Conservation (phyloP, 2,329 filamentous ascomycete species). For the Cercospora sp. region DNA sequence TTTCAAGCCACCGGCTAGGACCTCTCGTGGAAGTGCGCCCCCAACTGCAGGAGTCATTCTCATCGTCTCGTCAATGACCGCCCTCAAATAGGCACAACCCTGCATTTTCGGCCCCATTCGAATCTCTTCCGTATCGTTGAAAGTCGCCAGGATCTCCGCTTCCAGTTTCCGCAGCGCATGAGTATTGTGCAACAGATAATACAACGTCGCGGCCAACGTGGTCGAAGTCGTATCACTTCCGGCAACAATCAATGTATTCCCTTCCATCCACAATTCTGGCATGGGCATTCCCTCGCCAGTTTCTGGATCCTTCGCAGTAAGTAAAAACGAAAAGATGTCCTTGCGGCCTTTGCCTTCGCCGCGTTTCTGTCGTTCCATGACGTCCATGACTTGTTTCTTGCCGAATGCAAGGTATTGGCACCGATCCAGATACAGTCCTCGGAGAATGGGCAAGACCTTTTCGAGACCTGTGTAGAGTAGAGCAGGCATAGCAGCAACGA, state of each 20-base stretch:
- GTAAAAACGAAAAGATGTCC: conserved; percentile 33
- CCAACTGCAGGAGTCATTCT: conserved; percentile 49
- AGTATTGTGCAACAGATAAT: conserved; percentile 48
- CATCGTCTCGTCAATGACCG: conserved; percentile 51
- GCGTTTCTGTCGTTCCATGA: conserved; percentile 29
- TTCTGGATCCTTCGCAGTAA: conserved; percentile 37
- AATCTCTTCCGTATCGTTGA: conserved; percentile 39
- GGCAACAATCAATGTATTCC: conserved; percentile 52
- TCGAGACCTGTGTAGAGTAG: conserved; percentile 29
- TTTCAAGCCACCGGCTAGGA: conserved; percentile 34
- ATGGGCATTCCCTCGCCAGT: conserved; percentile 44
- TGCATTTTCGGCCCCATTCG: conserved; percentile 36
- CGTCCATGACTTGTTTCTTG: conserved; percentile 33
- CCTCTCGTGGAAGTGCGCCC: conserved; percentile 39
- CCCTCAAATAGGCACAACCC: conserved; percentile 46
- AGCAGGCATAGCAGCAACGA: conserved; percentile 40
- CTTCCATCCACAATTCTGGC: conserved; percentile 51
- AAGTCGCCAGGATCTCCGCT: conserved; percentile 40
- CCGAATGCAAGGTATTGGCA: conserved; percentile 34
- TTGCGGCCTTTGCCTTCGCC: conserved; percentile 25
- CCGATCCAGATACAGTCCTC: conserved; percentile 30
- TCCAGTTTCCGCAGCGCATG: conserved; percentile 36
- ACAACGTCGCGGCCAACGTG: conserved; percentile 41
- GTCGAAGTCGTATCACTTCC: conserved; percentile 49
- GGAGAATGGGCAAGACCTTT: conserved; percentile 28